phyloP scores from a whole-genome alignment of 345 rosid genomes.

The Boechera stricta region DNA sequence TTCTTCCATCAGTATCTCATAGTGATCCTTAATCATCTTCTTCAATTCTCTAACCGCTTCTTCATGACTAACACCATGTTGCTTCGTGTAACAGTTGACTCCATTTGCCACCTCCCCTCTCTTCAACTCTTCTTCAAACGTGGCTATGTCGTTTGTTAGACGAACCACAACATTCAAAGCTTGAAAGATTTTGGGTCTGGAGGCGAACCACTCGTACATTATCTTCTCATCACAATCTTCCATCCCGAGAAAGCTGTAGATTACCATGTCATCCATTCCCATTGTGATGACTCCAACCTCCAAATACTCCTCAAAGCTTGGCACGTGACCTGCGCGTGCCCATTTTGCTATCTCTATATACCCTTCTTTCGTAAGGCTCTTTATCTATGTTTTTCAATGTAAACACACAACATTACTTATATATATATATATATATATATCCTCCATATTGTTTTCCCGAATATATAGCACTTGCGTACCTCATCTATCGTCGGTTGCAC shows the following conservation, averaged over 20 bases:
- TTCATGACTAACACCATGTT: constrained; percentile 11
- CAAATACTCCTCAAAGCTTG: constrained; percentile 14
- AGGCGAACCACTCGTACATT: constrained; percentile 5
- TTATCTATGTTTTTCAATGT: neutral
- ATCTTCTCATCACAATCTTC: constrained; percentile 6
- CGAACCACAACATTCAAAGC: neutral
- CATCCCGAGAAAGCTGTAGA: neutral
- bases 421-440: no score
- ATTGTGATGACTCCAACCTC: neutral
- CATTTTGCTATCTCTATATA: neutral
- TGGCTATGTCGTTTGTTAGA: constrained; percentile 4
- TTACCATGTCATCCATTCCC: neutral
- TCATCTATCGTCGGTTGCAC: neutral
- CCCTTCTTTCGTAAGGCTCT: neutral
- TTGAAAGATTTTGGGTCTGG: constrained; percentile 4
- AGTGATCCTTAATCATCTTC: neutral
- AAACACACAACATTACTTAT: neutral
- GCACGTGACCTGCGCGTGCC: constrained; percentile 22
- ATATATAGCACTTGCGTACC: neutral
- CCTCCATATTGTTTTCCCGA: neutral
- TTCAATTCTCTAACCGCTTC: neutral
- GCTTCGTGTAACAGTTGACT: neutral
- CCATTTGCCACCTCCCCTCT: constrained; percentile 16
- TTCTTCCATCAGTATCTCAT: constrained; percentile 1
- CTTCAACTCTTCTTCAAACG: neutral